Percentiles rank a stretch among this genome's conserved stretches.
Conservation (phyloP, 768 basidiomycete genomes). For the Suillus cothurnatus region DNA sequence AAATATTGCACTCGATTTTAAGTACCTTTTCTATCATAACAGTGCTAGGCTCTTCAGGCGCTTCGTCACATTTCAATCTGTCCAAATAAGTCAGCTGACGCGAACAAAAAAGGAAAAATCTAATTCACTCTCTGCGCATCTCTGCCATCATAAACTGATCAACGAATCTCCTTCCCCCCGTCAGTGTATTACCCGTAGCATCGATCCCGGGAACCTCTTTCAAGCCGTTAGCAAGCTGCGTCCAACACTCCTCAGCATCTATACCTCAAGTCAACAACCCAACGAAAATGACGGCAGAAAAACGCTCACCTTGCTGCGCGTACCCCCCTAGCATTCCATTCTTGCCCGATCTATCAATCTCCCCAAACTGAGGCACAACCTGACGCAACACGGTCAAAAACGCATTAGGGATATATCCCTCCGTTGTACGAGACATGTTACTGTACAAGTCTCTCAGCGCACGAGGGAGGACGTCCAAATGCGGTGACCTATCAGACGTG, state of each 20-base stretch:
- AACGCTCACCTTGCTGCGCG: constrained; percentile 71
- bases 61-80: constrained; percentile 82
- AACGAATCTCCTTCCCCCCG: constrained; percentile 57
- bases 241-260: constrained; percentile 93
- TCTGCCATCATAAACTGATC: constrained; percentile 82
- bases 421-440: constrained; percentile 75
- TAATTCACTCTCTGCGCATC: constrained; percentile 64
- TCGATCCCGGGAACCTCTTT: constrained; percentile 62
- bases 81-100: constrained; percentile 24
- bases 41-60: constrained; percentile 73
- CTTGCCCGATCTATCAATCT: constrained; percentile 51
- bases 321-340: constrained; percentile 49
- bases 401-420: constrained; percentile 65
- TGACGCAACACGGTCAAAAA: constrained; percentile 76
- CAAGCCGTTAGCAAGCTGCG: constrained; percentile 69
- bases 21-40: constrained; percentile 70
- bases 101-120: neutral
- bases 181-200: constrained; percentile 30
- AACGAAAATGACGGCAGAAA: neutral
- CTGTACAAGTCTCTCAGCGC: constrained; percentile 69
- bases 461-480: constrained; percentile 46
- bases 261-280: neutral
- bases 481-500: constrained; percentile 32
- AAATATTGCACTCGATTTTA: constrained; percentile 94
- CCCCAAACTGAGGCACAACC: constrained; percentile 90